Evolutionary conservation across 768 basidiomycete species (phyloP).

Genomic region (Scleroderma bovista): DNA sequence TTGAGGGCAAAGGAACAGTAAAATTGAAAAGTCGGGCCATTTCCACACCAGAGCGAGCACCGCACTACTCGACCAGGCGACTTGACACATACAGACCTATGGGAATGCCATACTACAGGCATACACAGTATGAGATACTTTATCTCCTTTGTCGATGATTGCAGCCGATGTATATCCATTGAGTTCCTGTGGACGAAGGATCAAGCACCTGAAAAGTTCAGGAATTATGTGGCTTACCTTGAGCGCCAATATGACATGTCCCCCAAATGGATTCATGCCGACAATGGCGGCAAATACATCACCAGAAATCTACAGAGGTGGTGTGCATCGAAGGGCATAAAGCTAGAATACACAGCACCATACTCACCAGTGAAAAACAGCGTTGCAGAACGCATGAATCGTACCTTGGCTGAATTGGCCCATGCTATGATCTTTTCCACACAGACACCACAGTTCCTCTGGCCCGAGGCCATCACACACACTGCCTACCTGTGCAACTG

Average conservation of each 20-base stretch:
- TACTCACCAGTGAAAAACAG: neutral
- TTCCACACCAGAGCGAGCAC: neutral
- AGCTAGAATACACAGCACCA: neutral
- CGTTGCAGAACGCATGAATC: neutral
- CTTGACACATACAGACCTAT: slow-evolving; percentile 4
- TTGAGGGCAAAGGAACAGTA: neutral
- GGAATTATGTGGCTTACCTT: neutral
- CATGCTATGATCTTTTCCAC: neutral
- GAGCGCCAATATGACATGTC: neutral
- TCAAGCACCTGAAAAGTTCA: neutral
- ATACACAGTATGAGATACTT: neutral
- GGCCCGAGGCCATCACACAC: neutral
- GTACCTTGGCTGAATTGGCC: neutral
- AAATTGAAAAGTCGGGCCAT: neutral
- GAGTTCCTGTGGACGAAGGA: neutral
- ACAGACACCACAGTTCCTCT: neutral
- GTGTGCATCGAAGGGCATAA: neutral
- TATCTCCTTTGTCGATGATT: neutral
- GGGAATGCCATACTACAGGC: neutral
- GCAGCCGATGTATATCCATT: neutral
- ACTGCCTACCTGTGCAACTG: neutral
- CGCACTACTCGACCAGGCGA: neutral
- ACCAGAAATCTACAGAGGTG: neutral
- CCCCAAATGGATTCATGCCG: neutral
- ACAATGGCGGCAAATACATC: neutral